A percentile compares a stretch with the other conserved stretches of the same genome.
phyloP scores from a whole-genome alignment of 106 monocot species.

The Dioscorea zingiberensis region DNA sequence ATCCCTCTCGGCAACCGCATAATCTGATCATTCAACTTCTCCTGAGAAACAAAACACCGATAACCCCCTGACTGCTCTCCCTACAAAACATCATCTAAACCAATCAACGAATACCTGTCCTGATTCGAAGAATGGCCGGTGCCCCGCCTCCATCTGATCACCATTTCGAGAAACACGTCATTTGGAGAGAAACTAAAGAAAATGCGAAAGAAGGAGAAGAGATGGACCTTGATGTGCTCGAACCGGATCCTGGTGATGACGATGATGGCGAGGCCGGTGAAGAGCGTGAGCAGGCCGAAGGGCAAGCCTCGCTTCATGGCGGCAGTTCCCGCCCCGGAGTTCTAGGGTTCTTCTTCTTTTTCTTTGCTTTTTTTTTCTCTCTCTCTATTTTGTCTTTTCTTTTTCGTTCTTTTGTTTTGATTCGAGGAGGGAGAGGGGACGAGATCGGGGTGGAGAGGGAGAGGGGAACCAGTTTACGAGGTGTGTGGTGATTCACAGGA shows the following conservation, averaged over 20 bases:
- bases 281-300: conserved; percentile 30
- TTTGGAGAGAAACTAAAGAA: neutral
- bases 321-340: neutral
- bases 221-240: conserved; percentile 58
- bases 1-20: conserved; percentile 60
- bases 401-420: neutral
- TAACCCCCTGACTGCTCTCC: no score
- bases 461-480: neutral
- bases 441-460: neutral
- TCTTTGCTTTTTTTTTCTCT: neutral
- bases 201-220: neutral
- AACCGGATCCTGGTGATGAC: conserved; percentile 50
- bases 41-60: conserved; percentile 11
- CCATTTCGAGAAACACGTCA: neutral
- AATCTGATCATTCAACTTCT: conserved; percentile 8
- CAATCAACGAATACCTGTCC: neutral
- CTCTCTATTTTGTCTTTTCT: no score
- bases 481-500: no score
- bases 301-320: conserved; percentile 53
- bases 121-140: neutral
- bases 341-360: neutral
- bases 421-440: neutral
- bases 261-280: conserved; percentile 36
- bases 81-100: no score
- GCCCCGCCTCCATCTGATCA: conserved; percentile 19